Evolutionary conservation across 2,329 filamentous ascomycete genomes (phyloP), one percentile per base, ranked within the genome.

Genomic region (Bipolaris cookei): DNA sequence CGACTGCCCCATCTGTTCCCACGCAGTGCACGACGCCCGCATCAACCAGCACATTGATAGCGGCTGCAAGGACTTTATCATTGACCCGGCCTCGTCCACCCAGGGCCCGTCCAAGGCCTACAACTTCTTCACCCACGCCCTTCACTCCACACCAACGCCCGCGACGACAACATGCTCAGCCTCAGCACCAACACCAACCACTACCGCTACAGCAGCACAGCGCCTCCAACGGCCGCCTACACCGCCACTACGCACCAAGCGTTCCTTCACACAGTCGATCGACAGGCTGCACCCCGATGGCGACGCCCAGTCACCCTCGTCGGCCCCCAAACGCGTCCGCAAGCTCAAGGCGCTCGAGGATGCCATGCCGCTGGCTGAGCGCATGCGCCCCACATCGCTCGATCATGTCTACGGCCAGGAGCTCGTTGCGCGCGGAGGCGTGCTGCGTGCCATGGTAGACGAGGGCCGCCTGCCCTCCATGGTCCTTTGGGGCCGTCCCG

Each of bases 31-130:
- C 63, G 79, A 88, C 64, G 80, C 81, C 70, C 85, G 89, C 65
- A 98, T 98, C 81, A 98, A 98, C 78, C 83, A 84, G 65, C 94
- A 98, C 77, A 87, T 98, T 72, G 95, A 98, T 79, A 94, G 91
- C 28, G 85, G 85, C 63, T 98, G 94, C 79, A 77, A 84, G 58
- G 82, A 81, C 34, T 88, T 88, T 72, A 75, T 95, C 61, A 79
- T 89, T 54, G 85, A 88, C 57, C 21, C 38, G 6, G 8, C 18
- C 18, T 13, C 38, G 38, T 21, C 34, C 62, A 44, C 76, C 68
- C 51, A 66, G 61, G 59, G 70, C 48, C 68, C 74, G 10, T 74
- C 76, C 21, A 80, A 76, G 60, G 62, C 72, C 49, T 66, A 79
- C 42, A 82, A 77, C 64, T 85, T 86, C 73, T 88, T 88, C 71